Evolutionary conservation across 2,329 filamentous ascomycete genomes (phyloP).

Genomic region (Cladophialophora carrionii): DNA sequence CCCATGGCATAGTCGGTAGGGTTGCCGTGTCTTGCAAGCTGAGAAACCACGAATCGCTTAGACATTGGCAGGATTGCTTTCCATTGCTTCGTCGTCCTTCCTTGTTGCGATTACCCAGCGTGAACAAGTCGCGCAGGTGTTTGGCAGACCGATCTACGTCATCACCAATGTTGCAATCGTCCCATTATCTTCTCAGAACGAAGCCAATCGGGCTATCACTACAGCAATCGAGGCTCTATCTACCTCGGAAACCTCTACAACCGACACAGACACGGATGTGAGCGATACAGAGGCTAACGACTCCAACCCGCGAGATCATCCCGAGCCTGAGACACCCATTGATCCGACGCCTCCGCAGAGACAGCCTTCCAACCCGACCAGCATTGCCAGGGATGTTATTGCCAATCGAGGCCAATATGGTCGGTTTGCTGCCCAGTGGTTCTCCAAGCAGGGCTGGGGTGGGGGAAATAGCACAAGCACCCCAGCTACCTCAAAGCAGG

Average conservation of each 20-base stretch:
- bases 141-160: slow-evolving; percentile 79
- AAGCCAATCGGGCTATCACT: slow-evolving; percentile 72
- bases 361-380: slow-evolving; percentile 54
- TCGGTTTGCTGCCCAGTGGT: slow-evolving; percentile 87
- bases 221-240: slow-evolving; percentile 38
- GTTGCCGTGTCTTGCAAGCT: slow-evolving; percentile 3
- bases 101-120: slow-evolving; percentile 84
- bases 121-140: slow-evolving; percentile 84
- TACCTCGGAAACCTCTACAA: slow-evolving; percentile 24
- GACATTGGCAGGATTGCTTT: slow-evolving; percentile 71
- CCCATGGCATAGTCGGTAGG: slow-evolving; percentile 62
- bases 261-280: slow-evolving; percentile 37
- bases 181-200: slow-evolving; percentile 74
- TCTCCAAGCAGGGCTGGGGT: slow-evolving; percentile 77
- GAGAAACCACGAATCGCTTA: slow-evolving; percentile 7
- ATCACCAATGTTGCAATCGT: slow-evolving; percentile 90
- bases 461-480: slow-evolving; percentile 4
- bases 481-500: not conserved
- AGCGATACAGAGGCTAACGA: slow-evolving; percentile 40
- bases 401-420: slow-evolving; percentile 81
- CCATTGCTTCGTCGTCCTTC: slow-evolving; percentile 78
- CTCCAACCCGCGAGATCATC: slow-evolving; percentile 19
- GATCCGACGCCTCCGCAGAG: slow-evolving; percentile 12
- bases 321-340: slow-evolving; percentile 29
- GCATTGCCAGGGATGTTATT: slow-evolving; percentile 87